phyloP scores from a whole-genome alignment of 1,284 basidiomycete species.

The Ceratobasidium sp. region DNA sequence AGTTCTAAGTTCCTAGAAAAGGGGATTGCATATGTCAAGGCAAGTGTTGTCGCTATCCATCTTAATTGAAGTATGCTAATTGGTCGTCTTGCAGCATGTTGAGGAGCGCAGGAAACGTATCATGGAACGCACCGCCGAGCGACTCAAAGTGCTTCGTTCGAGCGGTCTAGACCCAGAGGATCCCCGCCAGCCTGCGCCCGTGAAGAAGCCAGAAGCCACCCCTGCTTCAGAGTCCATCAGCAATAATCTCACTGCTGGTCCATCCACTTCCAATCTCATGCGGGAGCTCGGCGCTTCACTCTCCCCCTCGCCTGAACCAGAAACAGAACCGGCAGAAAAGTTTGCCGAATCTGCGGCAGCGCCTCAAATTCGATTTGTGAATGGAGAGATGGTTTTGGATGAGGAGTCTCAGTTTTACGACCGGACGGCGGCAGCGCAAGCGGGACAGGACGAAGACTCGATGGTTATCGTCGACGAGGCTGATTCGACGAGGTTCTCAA shows the following conservation, averaged over 20 bases:
- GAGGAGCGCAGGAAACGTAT: conserved; percentile 22
- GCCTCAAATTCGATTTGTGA: conserved; percentile 50
- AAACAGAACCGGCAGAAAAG: conserved; percentile 5
- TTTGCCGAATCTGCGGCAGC: conserved; percentile 41
- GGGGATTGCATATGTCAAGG: conserved; percentile 27
- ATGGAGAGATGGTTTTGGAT: conserved; percentile 52
- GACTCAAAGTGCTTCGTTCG: background rate
- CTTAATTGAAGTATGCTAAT: too few relatives aligned
- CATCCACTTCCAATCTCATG: background rate
- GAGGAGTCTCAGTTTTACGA: conserved; percentile 50
- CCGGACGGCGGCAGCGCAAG: conserved; percentile 41
- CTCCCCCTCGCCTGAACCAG: conserved; percentile 22
- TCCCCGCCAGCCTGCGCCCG: background rate
- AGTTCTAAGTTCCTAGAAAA: conserved; percentile 30
- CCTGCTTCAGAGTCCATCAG: background rate
- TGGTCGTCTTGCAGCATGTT: background rate
- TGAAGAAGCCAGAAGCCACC: conserved; percentile 9
- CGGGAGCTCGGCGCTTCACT: conserved; percentile 33
- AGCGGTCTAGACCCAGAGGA: conserved; percentile 25
- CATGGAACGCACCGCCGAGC: conserved; percentile 24
- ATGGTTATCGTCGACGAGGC: conserved; percentile 50
- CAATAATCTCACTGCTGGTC: background rate
- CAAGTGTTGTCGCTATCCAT: background rate
- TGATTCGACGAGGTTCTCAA: conserved; percentile 49
- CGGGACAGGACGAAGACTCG: conserved; percentile 46